phyloP scores from a whole-genome alignment of 257 asterid species.

The Solanum dulcamara region DNA sequence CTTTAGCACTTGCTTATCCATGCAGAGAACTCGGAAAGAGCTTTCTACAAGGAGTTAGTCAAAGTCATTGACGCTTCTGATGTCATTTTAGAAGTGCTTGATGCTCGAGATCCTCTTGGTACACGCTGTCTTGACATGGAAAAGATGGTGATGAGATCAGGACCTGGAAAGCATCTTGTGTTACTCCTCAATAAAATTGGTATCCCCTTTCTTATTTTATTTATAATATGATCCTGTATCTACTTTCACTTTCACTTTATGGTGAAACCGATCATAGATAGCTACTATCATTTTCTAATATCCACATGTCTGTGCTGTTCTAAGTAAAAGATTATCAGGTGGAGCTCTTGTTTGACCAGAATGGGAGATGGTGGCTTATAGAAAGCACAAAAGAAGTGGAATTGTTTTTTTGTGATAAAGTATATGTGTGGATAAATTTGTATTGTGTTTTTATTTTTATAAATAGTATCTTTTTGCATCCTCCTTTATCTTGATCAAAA shows the following conservation, averaged over 20 bases:
- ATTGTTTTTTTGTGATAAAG: background rate
- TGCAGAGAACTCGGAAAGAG: constrained; percentile 64
- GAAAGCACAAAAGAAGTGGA: background rate
- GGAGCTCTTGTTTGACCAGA: background rate
- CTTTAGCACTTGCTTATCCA: background rate
- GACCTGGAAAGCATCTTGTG: constrained; percentile 72
- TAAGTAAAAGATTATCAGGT: background rate
- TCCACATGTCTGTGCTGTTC: background rate
- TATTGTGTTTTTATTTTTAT: background rate
- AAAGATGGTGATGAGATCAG: constrained; percentile 70
- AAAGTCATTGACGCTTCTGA: constrained; percentile 91
- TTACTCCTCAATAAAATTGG: constrained; percentile 92
- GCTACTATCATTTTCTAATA: background rate
- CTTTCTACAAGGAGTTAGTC: constrained; percentile 84
- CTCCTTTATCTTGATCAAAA: background rate
- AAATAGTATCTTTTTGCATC: background rate
- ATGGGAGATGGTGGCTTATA: background rate
- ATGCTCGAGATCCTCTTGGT: constrained; percentile 96
- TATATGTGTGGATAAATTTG: background rate
- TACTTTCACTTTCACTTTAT: background rate
- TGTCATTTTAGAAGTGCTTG: constrained; percentile 93
- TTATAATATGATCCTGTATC: background rate
- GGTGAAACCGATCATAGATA: background rate
- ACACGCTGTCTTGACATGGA: constrained; percentile 92
- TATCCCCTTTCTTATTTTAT: constrained; percentile 7